Percentiles rank a stretch among this genome's conserved stretches.
These are phyloP conservation scores for Syncephalastrum contaminatum DNA, from an alignment of 371 early-diverging fungal species.

Conservation along the genomic window DNA sequence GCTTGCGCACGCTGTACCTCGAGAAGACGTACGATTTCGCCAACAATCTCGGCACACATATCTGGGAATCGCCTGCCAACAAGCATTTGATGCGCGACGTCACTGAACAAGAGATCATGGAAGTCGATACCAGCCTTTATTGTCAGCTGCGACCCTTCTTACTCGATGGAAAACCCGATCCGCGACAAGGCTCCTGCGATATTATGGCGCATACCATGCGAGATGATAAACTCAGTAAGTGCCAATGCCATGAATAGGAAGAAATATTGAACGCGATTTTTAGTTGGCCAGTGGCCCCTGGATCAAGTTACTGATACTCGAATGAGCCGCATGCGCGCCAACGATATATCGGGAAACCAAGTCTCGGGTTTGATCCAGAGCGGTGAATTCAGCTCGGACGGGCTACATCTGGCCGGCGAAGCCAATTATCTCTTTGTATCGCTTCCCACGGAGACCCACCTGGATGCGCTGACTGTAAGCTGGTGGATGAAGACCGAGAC, in stretches of 20 bases:
- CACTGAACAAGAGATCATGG: slow-evolving; percentile 29
- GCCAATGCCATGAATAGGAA: background rate
- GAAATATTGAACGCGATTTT: background rate
- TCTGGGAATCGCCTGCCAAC: slow-evolving; percentile 53
- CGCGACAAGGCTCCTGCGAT: slow-evolving; percentile 29
- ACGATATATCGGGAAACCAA: slow-evolving; percentile 40
- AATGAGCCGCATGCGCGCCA: slow-evolving; percentile 28
- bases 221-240: slow-evolving; percentile 31
- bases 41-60: slow-evolving; percentile 41
- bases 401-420: slow-evolving; percentile 31
- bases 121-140: slow-evolving; percentile 47
- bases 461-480: slow-evolving; percentile 33
- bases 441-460: slow-evolving; percentile 26
- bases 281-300: slow-evolving; percentile 44
- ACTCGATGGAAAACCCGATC: slow-evolving; percentile 31
- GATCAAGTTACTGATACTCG: background rate
- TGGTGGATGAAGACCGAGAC: slow-evolving; percentile 47
- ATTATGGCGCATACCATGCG: slow-evolving; percentile 22
- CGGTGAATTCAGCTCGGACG: slow-evolving; percentile 16
- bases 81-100: slow-evolving; percentile 41
- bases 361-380: slow-evolving; percentile 32
- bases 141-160: slow-evolving; percentile 43
- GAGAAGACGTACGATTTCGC: slow-evolving; percentile 45
- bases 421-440: slow-evolving; percentile 37
- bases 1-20: slow-evolving; percentile 39